Evolutionary conservation across 2,329 filamentous ascomycete genomes (phyloP), one percentile per base, ranked within the genome.

Genomic region (Dryadomyces quercivorus): DNA sequence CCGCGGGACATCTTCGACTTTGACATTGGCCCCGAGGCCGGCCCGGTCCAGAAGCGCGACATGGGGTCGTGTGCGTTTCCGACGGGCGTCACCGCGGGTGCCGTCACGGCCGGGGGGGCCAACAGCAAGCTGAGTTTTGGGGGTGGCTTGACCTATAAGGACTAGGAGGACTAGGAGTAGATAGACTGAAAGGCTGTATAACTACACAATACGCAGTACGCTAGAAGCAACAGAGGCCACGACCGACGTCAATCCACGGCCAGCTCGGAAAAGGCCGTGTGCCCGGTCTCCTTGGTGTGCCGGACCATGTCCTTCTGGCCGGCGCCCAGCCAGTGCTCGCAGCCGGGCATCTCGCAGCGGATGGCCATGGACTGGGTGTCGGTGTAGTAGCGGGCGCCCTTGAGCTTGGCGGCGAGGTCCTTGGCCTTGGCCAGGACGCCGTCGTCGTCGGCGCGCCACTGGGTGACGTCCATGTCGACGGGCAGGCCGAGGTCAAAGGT

Each of bases 1-100:
- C 91, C 91, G 1, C 88, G 95, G 75, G 91, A 95, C 69, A 94
- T 96, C 53, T 96, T 96, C 63, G 88, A 93, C 64, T 95, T 96
- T 68, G 90, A 95, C 65, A 92, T 95, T 61, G 80, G 82, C 49
- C 88, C 89, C n/a, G 57, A 58, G 0, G 61, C 58, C 2, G 56
- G 2, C 75, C 18, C 38, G n/a, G 38, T 77, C 5, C 60, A 62
- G 56, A 62, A 59, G 71, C 67, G 74, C 55, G 82, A 90, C 64
- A 77, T 90, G 77, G 86, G 85, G 1, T 72, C 65, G 44, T 93
- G 88, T 67, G 87, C 86, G 1, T 86, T 81, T 65, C 73, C 75
- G 61, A 74, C 67, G 2, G 75, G 73, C 5, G 69, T 71, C 12
- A 67, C 55, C 2, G 68, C 73, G 59, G 75, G 76, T 0, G 64